Percentiles rank a stretch among this genome's conserved stretches.
Conservation (phyloP, 2,329 filamentous ascomycete genomes). For the Botrytis galanthina region DNA sequence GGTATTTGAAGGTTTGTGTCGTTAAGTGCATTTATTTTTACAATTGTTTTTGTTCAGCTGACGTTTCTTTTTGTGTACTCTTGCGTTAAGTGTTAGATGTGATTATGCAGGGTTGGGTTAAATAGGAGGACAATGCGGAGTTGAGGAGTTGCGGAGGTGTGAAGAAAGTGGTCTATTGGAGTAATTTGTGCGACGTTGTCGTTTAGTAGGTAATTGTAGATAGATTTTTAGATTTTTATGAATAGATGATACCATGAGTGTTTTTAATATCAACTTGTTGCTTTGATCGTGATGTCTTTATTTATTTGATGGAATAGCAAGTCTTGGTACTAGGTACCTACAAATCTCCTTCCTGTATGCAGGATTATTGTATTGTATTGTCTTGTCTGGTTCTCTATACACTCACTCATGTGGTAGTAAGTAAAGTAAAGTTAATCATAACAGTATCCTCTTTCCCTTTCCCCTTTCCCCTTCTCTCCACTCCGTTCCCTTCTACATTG, state of each 20-base stretch:
- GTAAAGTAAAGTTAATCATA: too few relatives aligned
- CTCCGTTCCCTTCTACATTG: too few relatives aligned
- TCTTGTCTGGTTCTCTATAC: too few relatives aligned
- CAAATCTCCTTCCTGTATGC: too few relatives aligned
- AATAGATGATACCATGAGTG: neutral
- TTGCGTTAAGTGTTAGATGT: neutral
- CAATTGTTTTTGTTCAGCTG: neutral
- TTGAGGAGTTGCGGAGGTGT: neutral
- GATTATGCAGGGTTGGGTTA: neutral
- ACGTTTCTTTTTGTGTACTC: neutral
- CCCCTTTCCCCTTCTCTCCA: too few relatives aligned
- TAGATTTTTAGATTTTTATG: neutral
- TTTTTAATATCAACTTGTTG: too few relatives aligned
- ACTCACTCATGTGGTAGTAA: too few relatives aligned
- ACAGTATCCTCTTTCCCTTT: too few relatives aligned
- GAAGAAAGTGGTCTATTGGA: neutral
- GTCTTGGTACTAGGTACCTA: neutral
- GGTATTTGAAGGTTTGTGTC: neutral
- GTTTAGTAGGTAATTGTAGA: neutral
- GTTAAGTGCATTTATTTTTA: neutral
- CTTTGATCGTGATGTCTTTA: neutral
- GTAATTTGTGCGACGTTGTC: neutral
- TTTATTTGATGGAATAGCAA: neutral
- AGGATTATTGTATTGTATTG: too few relatives aligned
- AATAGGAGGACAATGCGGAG: neutral